Percentiles rank a stretch among this genome's conserved stretches.
phyloP scores from a whole-genome alignment of 164 flowering plant genomes.

The Aristolochia fimbriata region DNA sequence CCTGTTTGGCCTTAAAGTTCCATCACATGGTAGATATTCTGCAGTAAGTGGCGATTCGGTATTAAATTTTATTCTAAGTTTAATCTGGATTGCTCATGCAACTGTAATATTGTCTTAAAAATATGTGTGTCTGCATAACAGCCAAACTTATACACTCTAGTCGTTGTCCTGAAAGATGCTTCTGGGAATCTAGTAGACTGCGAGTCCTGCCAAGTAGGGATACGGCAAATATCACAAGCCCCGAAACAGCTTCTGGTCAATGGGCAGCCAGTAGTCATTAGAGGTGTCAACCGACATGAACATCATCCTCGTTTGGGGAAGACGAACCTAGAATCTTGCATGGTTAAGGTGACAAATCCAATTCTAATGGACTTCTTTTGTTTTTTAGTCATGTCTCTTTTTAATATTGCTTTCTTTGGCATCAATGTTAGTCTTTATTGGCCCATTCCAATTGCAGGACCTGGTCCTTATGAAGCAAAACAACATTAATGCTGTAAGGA shows the following conservation, averaged over 20 bases:
- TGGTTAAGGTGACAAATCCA: conserved; percentile 59
- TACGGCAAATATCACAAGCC: conserved; percentile 66
- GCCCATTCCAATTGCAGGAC: conserved; percentile 45
- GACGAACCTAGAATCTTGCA: conserved; percentile 88
- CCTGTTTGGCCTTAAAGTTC: no score
- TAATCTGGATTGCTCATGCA: no score
- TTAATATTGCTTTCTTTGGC: conserved; percentile 1
- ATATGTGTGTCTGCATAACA: conserved; percentile 13
- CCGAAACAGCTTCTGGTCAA: conserved; percentile 85
- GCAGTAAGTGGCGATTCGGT: no score
- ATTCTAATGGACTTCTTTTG: background rate
- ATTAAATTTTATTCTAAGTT: no score
- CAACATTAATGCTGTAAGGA: conserved; percentile 95
- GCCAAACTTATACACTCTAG: conserved; percentile 86
- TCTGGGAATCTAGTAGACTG: conserved; percentile 69
- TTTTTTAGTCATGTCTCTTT: background rate
- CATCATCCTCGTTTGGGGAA: conserved; percentile 96
- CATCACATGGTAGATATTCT: no score
- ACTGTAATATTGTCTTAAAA: no score
- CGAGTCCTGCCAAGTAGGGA: conserved; percentile 90
- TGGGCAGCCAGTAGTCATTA: conserved; percentile 69
- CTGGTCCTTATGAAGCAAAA: conserved; percentile 86
- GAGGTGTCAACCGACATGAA: conserved; percentile 97
- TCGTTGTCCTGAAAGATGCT: conserved; percentile 74
- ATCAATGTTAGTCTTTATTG: background rate